Base-by-base conservation (phyloP, 148 eudicot genomes). In the Mesembryanthemum crystallinum region DNA sequence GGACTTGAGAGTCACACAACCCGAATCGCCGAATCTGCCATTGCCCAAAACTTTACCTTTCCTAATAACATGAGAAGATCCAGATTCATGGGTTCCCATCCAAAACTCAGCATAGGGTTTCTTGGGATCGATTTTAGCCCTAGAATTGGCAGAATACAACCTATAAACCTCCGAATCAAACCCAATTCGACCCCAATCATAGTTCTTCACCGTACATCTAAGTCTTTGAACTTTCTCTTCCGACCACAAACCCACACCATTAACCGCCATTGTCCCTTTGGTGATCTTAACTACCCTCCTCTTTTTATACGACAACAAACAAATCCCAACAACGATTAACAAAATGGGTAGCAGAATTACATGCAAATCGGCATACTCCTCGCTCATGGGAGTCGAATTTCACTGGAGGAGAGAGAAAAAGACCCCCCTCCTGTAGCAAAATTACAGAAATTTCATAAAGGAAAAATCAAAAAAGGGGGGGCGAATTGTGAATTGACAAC, bases 11-110 rank as follows among this genome's bases (percentile, higher is more conserved):
- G 87, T 89, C 76, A 85, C 81, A 73, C 66, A 63, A 24, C 73
- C 82, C 29, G 25, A 66, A 71, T 80, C 87, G 32, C 66, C 58
- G 32, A 14, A 7, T n/a, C 23, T 58, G 55, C 67, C 76, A 60
- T 80, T 80, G 4, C 13, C 64, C 75, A 74, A 77, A 64, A 62
- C 8, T 1, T 65, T 57, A 5, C 69, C 77, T 24, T 71, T 76
- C 4, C 70, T 73, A 0, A 80, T 75, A 47, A 89, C 84, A 77
- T 81, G 90, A 12, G 98, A 92, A 0, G 97, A 91, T 0, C 97
- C 97, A 24, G 94, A 89, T 27, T 79, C 91, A 73, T 95, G 98
- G 24, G 98, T 92, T 0, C 98, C 98, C 94, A 95, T 95, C 97
- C 98, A 95, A 14, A 95, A 83, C 86, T 95, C 97, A 17, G 98